Evolutionary conservation across 306 rosid genomes (phyloP).

Genomic region (Glycine soja): DNA sequence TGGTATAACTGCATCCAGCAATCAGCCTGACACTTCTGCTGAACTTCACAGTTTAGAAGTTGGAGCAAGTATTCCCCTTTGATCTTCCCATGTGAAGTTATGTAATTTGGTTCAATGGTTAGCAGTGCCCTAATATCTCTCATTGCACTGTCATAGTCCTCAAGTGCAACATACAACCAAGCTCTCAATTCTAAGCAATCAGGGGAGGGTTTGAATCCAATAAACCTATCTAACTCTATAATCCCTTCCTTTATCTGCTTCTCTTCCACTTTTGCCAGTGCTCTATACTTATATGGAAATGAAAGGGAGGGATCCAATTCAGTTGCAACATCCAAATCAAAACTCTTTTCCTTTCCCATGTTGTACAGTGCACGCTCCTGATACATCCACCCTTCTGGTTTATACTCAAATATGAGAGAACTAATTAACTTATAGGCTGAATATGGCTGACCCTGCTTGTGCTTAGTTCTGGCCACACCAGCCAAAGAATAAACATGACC

Average conservation of each 20-base stretch:
- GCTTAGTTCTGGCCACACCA: slow-evolving; percentile 78
- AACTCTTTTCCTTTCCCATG: slow-evolving; percentile 70
- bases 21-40: slow-evolving; percentile 66
- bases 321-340: slow-evolving; percentile 77
- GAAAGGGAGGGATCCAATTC: slow-evolving; percentile 79
- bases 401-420: slow-evolving; percentile 68
- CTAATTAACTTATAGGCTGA: slow-evolving; percentile 75
- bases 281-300: slow-evolving; percentile 74
- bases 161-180: slow-evolving; percentile 69
- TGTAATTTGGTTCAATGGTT: slow-evolving; percentile 73
- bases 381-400: slow-evolving; percentile 89
- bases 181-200: slow-evolving; percentile 81
- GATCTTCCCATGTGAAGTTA: slow-evolving; percentile 64
- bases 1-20: slow-evolving; percentile 90
- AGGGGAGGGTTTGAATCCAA: slow-evolving; percentile 70
- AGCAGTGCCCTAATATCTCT: slow-evolving; percentile 74
- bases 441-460: slow-evolving; percentile 76
- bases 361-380: slow-evolving; percentile 81
- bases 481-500: slow-evolving; percentile 81
- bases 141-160: slow-evolving; percentile 69
- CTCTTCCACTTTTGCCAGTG: slow-evolving; percentile 67
- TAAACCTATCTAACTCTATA: slow-evolving; percentile 66
- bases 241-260: slow-evolving; percentile 70
- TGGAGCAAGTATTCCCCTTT: slow-evolving; percentile 61
- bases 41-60: slow-evolving; percentile 55